These are phyloP conservation scores for Cercospora zeae-maydis DNA, from an alignment of 2,329 filamentous ascomycete species.

Conservation along the genomic window DNA sequence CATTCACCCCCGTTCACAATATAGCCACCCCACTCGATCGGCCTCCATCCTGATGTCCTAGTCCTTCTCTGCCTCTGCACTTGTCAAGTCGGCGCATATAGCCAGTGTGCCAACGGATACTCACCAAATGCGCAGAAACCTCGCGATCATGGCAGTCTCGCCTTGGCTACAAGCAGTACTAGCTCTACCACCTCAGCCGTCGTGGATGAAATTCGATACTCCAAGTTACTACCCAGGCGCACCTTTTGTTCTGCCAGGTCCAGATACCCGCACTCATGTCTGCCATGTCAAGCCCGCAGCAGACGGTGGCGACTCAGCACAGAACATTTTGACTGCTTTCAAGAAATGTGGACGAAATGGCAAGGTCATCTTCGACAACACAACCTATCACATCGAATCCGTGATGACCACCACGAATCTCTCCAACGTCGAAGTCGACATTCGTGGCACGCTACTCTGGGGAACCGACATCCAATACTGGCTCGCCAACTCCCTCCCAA, in stretches of 20 bases:
- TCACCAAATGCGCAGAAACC: constrained; percentile 1
- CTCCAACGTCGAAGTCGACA: constrained; percentile 47
- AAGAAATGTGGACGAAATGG: constrained; percentile 49
- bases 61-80: not conserved
- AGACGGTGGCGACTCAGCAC: constrained; percentile 45
- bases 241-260: constrained; percentile 8
- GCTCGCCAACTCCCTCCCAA: constrained; percentile 49
- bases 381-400: constrained; percentile 48
- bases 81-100: not conserved
- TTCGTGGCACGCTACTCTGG: constrained; percentile 48
- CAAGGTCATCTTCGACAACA: constrained; percentile 50
- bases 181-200: not conserved
- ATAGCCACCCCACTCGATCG: not conserved
- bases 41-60: not conserved
- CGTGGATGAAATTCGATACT: constrained; percentile 8
- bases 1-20: not conserved
- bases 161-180: constrained; percentile 14
- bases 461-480: constrained; percentile 49
- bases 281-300: constrained; percentile 12
- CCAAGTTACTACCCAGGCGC: constrained; percentile 18
- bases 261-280: constrained; percentile 8
- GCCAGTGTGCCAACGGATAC: not conserved
- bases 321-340: constrained; percentile 52
- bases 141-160: constrained; percentile 5
- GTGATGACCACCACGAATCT: constrained; percentile 51